Conservation (phyloP, 176 grass and related monocot genomes). For the Poa pratensis region DNA sequence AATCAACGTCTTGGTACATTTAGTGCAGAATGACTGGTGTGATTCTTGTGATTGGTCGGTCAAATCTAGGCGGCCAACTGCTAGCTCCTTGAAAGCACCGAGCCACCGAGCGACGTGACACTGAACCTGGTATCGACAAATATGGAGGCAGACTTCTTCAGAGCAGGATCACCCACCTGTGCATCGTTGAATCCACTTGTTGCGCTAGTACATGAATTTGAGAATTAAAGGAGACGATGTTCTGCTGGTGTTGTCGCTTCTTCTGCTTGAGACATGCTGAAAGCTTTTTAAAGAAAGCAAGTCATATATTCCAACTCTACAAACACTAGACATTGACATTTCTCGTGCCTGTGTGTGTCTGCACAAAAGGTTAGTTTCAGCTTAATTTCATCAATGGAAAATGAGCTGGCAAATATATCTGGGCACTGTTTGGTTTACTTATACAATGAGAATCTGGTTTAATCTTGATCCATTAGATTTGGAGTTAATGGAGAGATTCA, state of each 20-base stretch:
- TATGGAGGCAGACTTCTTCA: slow-evolving; percentile 14
- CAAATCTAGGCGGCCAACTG: background rate
- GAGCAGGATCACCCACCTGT: slow-evolving; percentile 28
- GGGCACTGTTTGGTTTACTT: background rate
- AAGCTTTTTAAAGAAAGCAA: background rate
- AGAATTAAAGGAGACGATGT: slow-evolving; percentile 1
- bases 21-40: slow-evolving; percentile 6
- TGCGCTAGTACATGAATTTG: slow-evolving; percentile 14
- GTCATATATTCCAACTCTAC: background rate
- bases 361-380: background rate
- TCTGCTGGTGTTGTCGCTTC: background rate
- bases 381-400: background rate
- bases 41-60: slow-evolving; percentile 13
- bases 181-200: background rate
- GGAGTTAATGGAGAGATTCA: background rate
- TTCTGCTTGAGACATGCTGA: slow-evolving; percentile 16
- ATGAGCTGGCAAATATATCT: background rate
- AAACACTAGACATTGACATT: background rate
- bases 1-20: background rate
- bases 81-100: slow-evolving; percentile 10
- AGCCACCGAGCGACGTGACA: background rate
- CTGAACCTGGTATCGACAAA: slow-evolving; percentile 24
- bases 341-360: background rate
- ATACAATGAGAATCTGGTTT: background rate
- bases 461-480: background rate